A percentile compares a stretch with the other conserved stretches of the same genome.
These are phyloP conservation scores for Phytopythium vexans DNA, from an alignment of 352 stramenopile species.

Conservation along the genomic window DNA sequence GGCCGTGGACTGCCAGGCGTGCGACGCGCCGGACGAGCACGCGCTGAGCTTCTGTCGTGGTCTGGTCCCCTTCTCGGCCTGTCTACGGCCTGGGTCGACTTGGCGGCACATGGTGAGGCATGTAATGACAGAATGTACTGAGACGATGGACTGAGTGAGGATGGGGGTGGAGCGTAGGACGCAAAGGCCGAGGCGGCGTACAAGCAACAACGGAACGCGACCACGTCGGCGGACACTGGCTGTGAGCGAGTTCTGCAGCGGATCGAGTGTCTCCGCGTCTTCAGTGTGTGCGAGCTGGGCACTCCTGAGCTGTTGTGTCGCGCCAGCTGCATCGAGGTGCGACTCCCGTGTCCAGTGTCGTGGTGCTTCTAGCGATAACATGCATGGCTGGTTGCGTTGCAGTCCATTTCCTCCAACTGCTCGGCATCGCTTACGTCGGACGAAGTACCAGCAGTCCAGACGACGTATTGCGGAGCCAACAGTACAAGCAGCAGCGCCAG, in stretches of 20 bases:
- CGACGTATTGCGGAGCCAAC: conserved; percentile 1
- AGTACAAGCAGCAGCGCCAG: background rate
- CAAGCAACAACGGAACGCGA: conserved; percentile 20
- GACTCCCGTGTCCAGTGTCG: background rate
- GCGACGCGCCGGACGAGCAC: conserved; percentile 41
- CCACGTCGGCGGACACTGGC: conserved; percentile 9
- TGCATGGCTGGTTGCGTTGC: background rate
- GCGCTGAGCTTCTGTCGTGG: conserved; percentile 52
- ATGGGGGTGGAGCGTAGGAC: conserved; percentile 23
- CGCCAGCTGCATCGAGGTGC: conserved; percentile 31
- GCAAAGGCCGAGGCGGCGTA: conserved; percentile 30
- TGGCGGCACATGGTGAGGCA: conserved; percentile 23
- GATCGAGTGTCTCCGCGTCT: conserved; percentile 51
- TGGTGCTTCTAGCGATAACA: background rate
- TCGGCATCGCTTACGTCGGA: conserved; percentile 10
- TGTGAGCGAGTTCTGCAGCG: conserved; percentile 38
- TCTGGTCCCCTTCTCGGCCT: conserved; percentile 56
- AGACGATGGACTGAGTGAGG: background rate
- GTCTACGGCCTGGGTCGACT: conserved; percentile 43
- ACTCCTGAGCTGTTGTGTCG: conserved; percentile 54
- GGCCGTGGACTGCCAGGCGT: conserved; percentile 34
- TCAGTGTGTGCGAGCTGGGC: conserved; percentile 72
- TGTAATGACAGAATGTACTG: background rate
- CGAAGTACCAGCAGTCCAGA: conserved; percentile 8
- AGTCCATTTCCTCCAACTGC: conserved; percentile 42